These are phyloP conservation scores for Colletotrichum neosansevieriae DNA, from an alignment of 2,329 filamentous ascomycete species.

Conservation along the genomic window DNA sequence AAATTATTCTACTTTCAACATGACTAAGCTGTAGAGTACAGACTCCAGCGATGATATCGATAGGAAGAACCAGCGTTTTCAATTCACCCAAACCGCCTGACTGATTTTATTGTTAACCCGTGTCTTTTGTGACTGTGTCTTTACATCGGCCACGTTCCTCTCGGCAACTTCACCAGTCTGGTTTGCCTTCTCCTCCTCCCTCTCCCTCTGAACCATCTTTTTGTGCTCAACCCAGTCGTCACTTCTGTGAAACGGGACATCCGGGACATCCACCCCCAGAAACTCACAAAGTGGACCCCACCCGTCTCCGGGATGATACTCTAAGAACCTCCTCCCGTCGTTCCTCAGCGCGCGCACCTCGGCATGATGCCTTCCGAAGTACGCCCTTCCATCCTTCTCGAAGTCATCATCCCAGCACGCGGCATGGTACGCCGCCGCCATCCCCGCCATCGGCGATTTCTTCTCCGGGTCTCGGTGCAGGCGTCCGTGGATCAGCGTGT, in stretches of 20 bases:
- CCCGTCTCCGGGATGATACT: slow-evolving; percentile 45
- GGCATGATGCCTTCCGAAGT: slow-evolving; percentile 45
- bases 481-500: slow-evolving; percentile 45
- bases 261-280: slow-evolving; percentile 43
- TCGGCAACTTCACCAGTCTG: neutral
- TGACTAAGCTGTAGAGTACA: slow-evolving; percentile 20
- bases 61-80: neutral
- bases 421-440: slow-evolving; percentile 45
- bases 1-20: neutral
- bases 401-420: slow-evolving; percentile 49
- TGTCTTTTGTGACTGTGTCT: too few species aligned
- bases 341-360: slow-evolving; percentile 41
- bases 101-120: neutral
- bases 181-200: neutral
- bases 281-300: slow-evolving; percentile 48
- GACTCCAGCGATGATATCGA: slow-evolving; percentile 25
- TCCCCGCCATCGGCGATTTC: slow-evolving; percentile 43
- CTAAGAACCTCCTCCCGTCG: slow-evolving; percentile 43
- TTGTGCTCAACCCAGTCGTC: slow-evolving; percentile 49
- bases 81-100: neutral
- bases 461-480: slow-evolving; percentile 31
- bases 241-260: slow-evolving; percentile 44
- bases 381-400: slow-evolving; percentile 40
- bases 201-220: slow-evolving; percentile 43
- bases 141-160: too few species aligned